These are phyloP conservation scores for Colletotrichum acutatum DNA, from an alignment of 2,329 filamentous ascomycete species.

Conservation along the genomic window DNA sequence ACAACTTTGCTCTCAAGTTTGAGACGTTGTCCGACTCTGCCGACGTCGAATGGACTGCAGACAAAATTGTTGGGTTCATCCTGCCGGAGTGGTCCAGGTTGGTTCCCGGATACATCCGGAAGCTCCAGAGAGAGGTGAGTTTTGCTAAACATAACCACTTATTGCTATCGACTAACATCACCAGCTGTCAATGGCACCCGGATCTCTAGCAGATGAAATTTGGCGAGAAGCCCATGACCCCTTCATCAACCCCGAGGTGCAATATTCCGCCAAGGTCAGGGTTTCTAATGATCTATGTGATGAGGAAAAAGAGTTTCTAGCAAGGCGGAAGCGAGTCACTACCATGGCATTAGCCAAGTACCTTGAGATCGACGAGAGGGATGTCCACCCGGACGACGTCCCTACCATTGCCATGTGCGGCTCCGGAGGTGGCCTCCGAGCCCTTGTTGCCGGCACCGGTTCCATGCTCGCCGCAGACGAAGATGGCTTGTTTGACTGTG, in stretches of 20 bases:
- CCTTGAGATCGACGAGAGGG: constrained; percentile 78
- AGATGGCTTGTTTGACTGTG: constrained; percentile 90
- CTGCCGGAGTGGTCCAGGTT: constrained; percentile 84
- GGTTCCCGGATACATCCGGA: constrained; percentile 80
- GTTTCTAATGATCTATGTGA: constrained; percentile 84
- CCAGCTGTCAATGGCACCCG: constrained; percentile 81
- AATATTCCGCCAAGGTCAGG: constrained; percentile 82
- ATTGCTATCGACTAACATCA: neutral
- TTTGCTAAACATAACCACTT: neutral
- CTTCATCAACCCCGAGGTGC: constrained; percentile 85
- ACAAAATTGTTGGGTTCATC: constrained; percentile 75
- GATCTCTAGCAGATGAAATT: constrained; percentile 90
- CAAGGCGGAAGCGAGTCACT: constrained; percentile 74
- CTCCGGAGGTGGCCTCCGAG: constrained; percentile 90
- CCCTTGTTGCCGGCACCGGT: constrained; percentile 89
- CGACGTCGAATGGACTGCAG: constrained; percentile 67
- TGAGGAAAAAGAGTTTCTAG: constrained; percentile 82
- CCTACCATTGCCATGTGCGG: constrained; percentile 94
- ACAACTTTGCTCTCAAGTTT: constrained; percentile 58
- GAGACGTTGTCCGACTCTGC: constrained; percentile 65
- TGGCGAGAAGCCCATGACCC: constrained; percentile 93
- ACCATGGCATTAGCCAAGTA: constrained; percentile 83
- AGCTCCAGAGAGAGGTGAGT: constrained; percentile 78
- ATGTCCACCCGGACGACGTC: constrained; percentile 93
- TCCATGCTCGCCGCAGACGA: constrained; percentile 87